Evolutionary conservation across 1,139 yeast species (phyloP).

Genomic region (Yamadazyma sp.): DNA sequence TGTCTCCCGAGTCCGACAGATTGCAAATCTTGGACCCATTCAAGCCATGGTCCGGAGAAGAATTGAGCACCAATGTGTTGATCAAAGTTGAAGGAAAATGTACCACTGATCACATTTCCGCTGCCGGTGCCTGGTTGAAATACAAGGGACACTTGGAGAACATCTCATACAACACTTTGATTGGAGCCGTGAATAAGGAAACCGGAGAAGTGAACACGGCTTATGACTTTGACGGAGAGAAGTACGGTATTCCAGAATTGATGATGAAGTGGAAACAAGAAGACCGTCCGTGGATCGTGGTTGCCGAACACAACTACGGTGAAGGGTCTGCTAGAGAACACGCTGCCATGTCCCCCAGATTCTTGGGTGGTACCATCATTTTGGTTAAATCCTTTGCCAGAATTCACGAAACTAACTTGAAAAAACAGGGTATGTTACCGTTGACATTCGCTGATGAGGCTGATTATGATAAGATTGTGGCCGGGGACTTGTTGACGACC

Average conservation of each 20-base stretch:
- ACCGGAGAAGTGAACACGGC: slow-evolving; percentile 94
- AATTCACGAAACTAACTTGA: slow-evolving; percentile 79
- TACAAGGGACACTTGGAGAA: slow-evolving; percentile 97
- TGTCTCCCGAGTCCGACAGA: slow-evolving; percentile 70
- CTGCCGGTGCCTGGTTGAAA: slow-evolving; percentile 99
- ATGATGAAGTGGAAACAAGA: slow-evolving; percentile 95
- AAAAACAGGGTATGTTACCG: slow-evolving; percentile 96
- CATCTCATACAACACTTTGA: slow-evolving; percentile 89
- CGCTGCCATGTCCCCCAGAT: slow-evolving; percentile 94
- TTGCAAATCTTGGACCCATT: slow-evolving; percentile 89
- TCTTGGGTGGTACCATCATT: slow-evolving; percentile 85
- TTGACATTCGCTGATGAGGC: slow-evolving; percentile 84
- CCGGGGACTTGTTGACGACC: slow-evolving; percentile 81
- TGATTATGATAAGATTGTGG: slow-evolving; percentile 77
- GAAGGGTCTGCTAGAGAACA: slow-evolving; percentile 99
- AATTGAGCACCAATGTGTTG: slow-evolving; percentile 70
- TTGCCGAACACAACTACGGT: slow-evolving; percentile 97
- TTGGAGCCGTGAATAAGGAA: slow-evolving; percentile 96
- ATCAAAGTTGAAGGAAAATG: slow-evolving; percentile 96
- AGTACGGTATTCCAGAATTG: slow-evolving; percentile 85
- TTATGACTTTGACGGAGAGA: slow-evolving; percentile 79
- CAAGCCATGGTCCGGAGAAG: slow-evolving; percentile 80
- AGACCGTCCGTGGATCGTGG: slow-evolving; percentile 84
- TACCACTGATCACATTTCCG: slow-evolving; percentile 97
- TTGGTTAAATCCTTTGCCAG: slow-evolving; percentile 96